phyloP scores from a whole-genome alignment of 306 rosid genomes.

The Quercus parvula region DNA sequence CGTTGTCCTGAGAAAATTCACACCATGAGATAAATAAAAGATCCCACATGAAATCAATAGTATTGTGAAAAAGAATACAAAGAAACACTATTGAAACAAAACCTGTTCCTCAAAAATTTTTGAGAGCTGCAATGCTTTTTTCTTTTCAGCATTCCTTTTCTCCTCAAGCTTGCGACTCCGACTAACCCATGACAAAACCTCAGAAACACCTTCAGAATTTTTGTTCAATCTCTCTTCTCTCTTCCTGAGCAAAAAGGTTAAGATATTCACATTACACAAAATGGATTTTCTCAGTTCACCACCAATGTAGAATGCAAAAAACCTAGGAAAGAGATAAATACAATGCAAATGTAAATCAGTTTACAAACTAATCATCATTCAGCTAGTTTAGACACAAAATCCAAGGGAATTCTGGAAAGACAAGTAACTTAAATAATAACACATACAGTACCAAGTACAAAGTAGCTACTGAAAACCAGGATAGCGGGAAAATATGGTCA shows the following conservation, averaged over 20 bases:
- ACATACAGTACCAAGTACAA: neutral
- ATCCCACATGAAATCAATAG: constrained; percentile 6
- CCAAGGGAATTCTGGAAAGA: neutral
- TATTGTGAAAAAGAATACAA: constrained; percentile 4
- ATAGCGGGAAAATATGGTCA: neutral
- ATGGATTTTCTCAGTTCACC: neutral
- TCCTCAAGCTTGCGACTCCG: constrained; percentile 74
- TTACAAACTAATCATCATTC: neutral
- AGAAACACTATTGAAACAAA: constrained; percentile 1
- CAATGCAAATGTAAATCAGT: neutral
- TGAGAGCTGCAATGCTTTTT: constrained; percentile 77
- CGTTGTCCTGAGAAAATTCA: constrained; percentile 63
- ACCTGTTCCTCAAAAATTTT: constrained; percentile 93
- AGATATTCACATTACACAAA: neutral
- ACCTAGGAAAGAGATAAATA: neutral
- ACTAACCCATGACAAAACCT: constrained; percentile 74
- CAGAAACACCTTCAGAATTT: constrained; percentile 63
- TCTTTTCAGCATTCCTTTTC: constrained; percentile 51
- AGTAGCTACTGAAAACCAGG: neutral
- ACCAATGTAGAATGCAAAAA: neutral
- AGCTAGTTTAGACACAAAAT: neutral
- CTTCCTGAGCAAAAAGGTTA: constrained; percentile 46
- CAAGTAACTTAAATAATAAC: neutral
- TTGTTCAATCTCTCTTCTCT: constrained; percentile 74
- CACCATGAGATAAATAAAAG: constrained; percentile 5